These are phyloP conservation scores for Vicia villosa DNA, from an alignment of 306 rosid species.

Conservation along the genomic window DNA sequence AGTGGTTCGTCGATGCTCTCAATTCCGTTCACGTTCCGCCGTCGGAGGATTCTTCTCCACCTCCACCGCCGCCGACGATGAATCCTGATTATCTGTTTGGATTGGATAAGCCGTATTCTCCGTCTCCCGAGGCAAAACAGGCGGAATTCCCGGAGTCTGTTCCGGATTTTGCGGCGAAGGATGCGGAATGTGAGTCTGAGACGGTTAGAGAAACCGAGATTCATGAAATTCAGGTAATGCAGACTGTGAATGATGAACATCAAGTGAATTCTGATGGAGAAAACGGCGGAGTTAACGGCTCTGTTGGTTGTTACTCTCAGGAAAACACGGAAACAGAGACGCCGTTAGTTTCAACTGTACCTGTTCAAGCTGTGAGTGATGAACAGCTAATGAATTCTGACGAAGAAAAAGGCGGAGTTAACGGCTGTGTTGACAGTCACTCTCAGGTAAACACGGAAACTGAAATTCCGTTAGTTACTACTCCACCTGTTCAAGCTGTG, in stretches of 20 bases:
- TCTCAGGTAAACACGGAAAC: conserved; percentile 48
- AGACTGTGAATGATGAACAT: conserved; percentile 51
- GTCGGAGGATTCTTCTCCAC: conserved; percentile 50
- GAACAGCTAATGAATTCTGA: conserved; percentile 59
- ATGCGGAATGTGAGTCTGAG: conserved; percentile 52
- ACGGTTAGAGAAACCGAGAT: conserved; percentile 55
- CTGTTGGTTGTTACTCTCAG: conserved; percentile 32
- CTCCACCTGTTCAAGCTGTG: conserved; percentile 2
- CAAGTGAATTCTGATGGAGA: conserved; percentile 55
- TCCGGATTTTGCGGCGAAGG: conserved; percentile 40
- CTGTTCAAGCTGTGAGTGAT: conserved; percentile 28
- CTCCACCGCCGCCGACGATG: neutral
- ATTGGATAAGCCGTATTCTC: conserved; percentile 54
- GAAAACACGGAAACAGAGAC: conserved; percentile 46
- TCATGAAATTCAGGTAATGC: conserved; percentile 58
- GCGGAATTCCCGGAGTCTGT: conserved; percentile 43
- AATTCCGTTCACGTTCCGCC: conserved; percentile 69
- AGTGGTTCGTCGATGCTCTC: conserved; percentile 87
- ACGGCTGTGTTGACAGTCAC: conserved; percentile 35
- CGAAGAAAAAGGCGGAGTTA: conserved; percentile 24
- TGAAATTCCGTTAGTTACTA: conserved; percentile 40
- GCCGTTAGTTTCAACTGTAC: conserved; percentile 37
- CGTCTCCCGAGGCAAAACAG: conserved; percentile 39
- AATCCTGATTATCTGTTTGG: conserved; percentile 86
- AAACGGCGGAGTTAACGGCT: neutral